These are phyloP conservation scores for Caryopteris hybrid DNA, from an alignment of 305 asterid species.

Conservation along the genomic window DNA sequence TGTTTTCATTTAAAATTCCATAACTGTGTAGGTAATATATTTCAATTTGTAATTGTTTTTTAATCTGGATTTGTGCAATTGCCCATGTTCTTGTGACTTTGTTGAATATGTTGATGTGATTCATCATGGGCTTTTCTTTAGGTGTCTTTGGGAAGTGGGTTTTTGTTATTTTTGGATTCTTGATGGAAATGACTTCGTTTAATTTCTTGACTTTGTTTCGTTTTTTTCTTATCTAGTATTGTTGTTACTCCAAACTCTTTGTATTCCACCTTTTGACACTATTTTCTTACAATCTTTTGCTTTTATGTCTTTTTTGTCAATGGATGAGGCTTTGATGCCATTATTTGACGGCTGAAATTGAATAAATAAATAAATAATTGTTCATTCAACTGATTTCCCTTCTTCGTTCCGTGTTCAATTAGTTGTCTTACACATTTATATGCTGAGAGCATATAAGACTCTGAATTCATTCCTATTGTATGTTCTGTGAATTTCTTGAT, in stretches of 20 bases:
- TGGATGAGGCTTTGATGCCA: constrained; percentile 10
- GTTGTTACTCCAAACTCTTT: no score
- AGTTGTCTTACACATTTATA: background rate
- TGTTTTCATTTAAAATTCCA: no score
- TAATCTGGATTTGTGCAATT: no score
- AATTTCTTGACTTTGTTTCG: background rate
- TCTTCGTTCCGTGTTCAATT: background rate
- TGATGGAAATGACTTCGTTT: no score
- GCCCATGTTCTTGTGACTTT: no score
- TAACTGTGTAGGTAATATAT: constrained; percentile 14
- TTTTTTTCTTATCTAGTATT: constrained; percentile 11
- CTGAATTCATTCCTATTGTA: background rate
- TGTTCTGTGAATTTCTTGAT: background rate
- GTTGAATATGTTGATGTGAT: no score
- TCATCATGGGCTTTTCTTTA: no score
- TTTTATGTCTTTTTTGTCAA: constrained; percentile 6
- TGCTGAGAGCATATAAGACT: background rate
- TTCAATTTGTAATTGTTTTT: background rate
- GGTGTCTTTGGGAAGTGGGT: no score
- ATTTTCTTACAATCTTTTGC: background rate
- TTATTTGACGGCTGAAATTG: constrained; percentile 16
- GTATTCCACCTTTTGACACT: constrained; percentile 12
- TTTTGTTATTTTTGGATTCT: no score
- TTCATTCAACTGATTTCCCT: background rate
- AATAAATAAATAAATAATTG: background rate